A percentile compares a stretch with the other conserved stretches of the same genome.
Evolutionary conservation across 176 grass and related monocot genomes (phyloP).

Genomic region (Musa acuminata): DNA sequence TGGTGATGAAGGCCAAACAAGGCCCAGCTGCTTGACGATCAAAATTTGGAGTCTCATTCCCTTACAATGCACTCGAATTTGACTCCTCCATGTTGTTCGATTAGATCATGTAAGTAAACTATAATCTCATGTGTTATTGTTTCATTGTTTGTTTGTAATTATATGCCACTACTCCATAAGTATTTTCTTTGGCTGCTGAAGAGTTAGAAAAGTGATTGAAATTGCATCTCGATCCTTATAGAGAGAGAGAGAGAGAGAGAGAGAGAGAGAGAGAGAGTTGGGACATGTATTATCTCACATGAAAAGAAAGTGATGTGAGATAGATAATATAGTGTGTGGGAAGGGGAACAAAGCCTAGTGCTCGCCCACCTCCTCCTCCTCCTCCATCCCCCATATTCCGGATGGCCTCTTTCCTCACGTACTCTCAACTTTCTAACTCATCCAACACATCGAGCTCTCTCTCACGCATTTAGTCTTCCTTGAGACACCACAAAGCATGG

Average conservation of each 20-base stretch:
- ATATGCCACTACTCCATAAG: not conserved
- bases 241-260: too few relatives aligned
- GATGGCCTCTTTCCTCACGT: not conserved
- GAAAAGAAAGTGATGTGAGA: too few relatives aligned
- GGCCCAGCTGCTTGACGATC: not conserved
- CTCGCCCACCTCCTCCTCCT: not conserved
- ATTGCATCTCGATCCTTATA: too few relatives aligned
- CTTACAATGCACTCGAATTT: too few relatives aligned
- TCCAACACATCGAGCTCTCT: too few relatives aligned
- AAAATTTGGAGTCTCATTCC: not conserved
- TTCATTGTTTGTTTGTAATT: not conserved
- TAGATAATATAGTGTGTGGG: not conserved
- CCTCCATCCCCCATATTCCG: not conserved
- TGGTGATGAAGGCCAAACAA: conserved; percentile 59
- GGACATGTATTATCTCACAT: too few relatives aligned
- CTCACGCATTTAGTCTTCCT: not conserved
- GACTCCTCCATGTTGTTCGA: not conserved
- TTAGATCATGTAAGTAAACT: not conserved
- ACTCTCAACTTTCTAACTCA: not conserved
- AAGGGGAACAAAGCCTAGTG: not conserved
- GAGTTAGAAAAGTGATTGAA: not conserved
- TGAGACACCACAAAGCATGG: not conserved
- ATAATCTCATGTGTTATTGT: not conserved
- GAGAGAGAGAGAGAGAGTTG: too few relatives aligned
- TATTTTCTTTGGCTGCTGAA: not conserved